Conservation (phyloP, 768 basidiomycete genomes). For the Tulasnella sp. region DNA sequence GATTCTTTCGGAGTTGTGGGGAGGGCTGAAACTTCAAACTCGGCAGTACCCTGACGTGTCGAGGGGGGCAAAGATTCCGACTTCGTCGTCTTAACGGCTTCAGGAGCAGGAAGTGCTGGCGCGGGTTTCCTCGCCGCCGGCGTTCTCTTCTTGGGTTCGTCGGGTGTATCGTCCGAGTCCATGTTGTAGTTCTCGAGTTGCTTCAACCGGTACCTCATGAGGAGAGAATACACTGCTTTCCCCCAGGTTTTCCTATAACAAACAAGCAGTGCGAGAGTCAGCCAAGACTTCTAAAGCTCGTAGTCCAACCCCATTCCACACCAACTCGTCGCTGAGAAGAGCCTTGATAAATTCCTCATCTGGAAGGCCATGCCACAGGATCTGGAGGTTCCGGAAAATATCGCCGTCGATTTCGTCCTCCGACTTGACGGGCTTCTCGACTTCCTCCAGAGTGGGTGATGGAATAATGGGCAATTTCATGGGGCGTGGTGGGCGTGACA, state of each 20-base stretch:
- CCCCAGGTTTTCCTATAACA: no score
- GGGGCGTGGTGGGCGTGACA: slow-evolving; percentile 43
- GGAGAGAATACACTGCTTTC: slow-evolving; percentile 89
- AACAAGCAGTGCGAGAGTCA: no score
- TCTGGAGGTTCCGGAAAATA: slow-evolving; percentile 83
- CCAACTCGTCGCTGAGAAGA: slow-evolving; percentile 49
- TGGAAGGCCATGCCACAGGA: no score
- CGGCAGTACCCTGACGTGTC: background rate
- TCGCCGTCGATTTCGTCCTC: slow-evolving; percentile 74
- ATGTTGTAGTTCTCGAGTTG: slow-evolving; percentile 72
- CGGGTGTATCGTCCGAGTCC: no score
- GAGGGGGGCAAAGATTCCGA: background rate
- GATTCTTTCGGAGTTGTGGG: background rate
- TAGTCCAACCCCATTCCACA: background rate
- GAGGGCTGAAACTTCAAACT: background rate
- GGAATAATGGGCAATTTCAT: slow-evolving; percentile 36
- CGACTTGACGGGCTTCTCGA: slow-evolving; percentile 62
- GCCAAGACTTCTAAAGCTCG: no score
- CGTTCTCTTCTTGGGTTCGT: no score
- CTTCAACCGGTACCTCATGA: slow-evolving; percentile 76
- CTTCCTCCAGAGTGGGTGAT: slow-evolving; percentile 54
- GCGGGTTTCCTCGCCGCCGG: slow-evolving; percentile 17
- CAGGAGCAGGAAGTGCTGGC: background rate
- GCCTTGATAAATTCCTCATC: no score
- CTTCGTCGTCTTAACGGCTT: background rate